Evolutionary conservation across 768 basidiomycete species (phyloP).

Genomic region (Leccinum truebloodii): DNA sequence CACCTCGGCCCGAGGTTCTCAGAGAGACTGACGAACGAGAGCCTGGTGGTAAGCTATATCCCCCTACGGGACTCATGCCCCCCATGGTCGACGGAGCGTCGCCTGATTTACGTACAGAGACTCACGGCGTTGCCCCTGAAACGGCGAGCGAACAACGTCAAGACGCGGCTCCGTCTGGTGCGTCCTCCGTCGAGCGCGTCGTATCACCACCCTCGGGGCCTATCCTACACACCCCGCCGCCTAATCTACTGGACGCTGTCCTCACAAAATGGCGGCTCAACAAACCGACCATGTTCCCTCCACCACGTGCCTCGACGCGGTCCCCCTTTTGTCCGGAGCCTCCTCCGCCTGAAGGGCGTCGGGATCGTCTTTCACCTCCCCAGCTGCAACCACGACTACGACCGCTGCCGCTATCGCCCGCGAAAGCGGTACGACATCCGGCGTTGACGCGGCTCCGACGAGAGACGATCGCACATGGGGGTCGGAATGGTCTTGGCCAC

Average conservation of each 20-base stretch:
- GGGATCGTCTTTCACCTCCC: neutral
- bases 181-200: constrained; percentile 6
- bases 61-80: neutral
- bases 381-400: neutral
- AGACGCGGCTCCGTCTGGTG: neutral
- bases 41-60: neutral
- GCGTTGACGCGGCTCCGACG: constrained; percentile 16
- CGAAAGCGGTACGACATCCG: constrained; percentile 12
- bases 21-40: neutral
- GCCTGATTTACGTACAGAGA: neutral
- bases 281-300: constrained; percentile 14
- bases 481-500: neutral
- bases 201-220: neutral
- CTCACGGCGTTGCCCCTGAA: neutral
- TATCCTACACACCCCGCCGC: neutral
- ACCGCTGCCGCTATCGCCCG: neutral
- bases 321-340: constrained; percentile 22
- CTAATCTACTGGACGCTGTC: neutral
- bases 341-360: neutral
- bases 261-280: neutral
- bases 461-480: constrained; percentile 13
- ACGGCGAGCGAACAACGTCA: neutral
- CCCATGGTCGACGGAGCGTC: neutral
- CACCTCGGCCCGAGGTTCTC: neutral
- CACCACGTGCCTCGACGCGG: constrained; percentile 18